These are phyloP conservation scores for Solanum neorickii DNA, from an alignment of 257 asterid species.

Conservation along the genomic window DNA sequence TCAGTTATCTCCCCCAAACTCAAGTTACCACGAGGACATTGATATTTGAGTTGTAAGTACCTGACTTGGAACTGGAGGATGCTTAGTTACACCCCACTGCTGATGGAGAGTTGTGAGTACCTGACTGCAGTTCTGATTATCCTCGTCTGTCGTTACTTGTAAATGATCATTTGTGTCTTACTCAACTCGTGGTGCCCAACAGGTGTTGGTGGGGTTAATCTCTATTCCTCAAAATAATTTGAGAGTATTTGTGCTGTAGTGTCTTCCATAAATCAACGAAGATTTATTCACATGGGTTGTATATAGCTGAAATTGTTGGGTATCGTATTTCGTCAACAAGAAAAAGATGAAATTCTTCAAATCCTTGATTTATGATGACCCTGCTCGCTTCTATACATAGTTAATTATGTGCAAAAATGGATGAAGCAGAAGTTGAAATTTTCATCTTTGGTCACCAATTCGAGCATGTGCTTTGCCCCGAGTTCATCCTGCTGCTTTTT, in stretches of 20 bases:
- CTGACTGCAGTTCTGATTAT: not conserved
- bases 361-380: not conserved
- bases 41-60: not conserved
- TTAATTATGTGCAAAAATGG: not conserved
- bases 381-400: not conserved
- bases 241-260: not conserved
- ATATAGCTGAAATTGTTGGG: not conserved
- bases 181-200: not conserved
- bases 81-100: not conserved
- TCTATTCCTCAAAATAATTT: not conserved
- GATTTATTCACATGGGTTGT: not conserved
- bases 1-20: not conserved
- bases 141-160: not conserved
- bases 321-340: not conserved
- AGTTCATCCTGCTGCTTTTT: not conserved
- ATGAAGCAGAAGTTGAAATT: not conserved
- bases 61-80: not conserved
- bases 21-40: not conserved
- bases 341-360: not conserved
- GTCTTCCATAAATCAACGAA: not conserved
- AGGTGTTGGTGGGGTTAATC: not conserved
- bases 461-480: too few relatives aligned
- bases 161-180: not conserved
- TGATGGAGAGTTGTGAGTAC: not conserved
- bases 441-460: not conserved